Evolutionary conservation across 176 grass and related monocot genomes (phyloP).

Genomic region (Echinochloa phyllopogon): DNA sequence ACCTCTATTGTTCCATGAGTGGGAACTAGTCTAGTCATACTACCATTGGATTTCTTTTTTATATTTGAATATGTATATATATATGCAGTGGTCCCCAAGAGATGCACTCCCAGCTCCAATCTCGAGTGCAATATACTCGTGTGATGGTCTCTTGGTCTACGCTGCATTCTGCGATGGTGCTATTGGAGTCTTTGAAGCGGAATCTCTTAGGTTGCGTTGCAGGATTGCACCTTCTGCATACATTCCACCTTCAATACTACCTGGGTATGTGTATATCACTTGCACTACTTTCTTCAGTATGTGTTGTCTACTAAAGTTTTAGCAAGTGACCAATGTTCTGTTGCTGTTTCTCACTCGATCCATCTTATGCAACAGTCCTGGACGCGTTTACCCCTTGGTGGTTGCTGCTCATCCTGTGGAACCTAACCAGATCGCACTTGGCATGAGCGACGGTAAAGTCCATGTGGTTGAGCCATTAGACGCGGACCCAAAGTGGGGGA

Average conservation of each 20-base stretch:
- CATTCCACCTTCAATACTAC: conserved; percentile 77
- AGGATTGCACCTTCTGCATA: conserved; percentile 85
- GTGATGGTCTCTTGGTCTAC: conserved; percentile 80
- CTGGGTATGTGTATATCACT: conserved; percentile 51
- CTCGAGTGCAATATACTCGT: conserved; percentile 97
- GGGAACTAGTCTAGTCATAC: neutral
- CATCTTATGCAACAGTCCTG: conserved; percentile 53
- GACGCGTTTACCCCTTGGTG: conserved; percentile 69
- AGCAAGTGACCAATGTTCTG: conserved; percentile 11
- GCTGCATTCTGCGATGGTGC: conserved; percentile 91
- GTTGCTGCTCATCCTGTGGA: conserved; percentile 92
- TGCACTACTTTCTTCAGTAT: neutral
- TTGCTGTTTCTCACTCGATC: conserved; percentile 13
- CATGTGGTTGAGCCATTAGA: conserved; percentile 93
- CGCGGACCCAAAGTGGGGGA: conserved; percentile 82
- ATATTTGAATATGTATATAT: conserved; percentile 10
- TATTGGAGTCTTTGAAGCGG: conserved; percentile 94
- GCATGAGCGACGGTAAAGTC: conserved; percentile 91
- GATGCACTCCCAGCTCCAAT: conserved; percentile 85
- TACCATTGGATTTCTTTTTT: conserved; percentile 28
- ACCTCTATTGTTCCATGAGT: neutral
- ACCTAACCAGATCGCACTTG: conserved; percentile 90
- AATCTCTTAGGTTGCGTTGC: conserved; percentile 79
- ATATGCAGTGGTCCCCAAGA: conserved; percentile 84
- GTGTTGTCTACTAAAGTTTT: neutral